Conservation (phyloP, 2,329 filamentous ascomycete genomes). For the Trichophyton benhamiae region DNA sequence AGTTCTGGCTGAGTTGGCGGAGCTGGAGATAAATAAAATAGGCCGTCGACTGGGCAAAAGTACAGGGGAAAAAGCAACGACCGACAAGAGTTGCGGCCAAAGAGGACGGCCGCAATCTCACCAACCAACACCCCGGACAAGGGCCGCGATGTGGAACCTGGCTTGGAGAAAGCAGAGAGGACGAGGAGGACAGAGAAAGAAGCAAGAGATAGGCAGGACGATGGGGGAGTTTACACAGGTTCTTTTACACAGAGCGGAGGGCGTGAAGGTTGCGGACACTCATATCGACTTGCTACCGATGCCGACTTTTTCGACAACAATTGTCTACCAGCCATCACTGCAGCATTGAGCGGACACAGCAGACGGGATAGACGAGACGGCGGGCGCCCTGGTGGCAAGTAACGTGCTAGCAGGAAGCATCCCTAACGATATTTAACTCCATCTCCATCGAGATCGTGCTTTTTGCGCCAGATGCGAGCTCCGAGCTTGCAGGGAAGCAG, state of each 20-base stretch:
- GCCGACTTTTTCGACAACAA: no score
- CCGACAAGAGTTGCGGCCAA: background rate
- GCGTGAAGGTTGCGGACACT: no score
- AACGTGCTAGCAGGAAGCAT: background rate
- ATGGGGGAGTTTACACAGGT: no score
- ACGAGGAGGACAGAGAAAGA: background rate
- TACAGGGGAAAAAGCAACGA: background rate
- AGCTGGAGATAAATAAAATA: background rate
- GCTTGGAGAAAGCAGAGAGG: background rate
- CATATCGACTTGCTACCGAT: no score
- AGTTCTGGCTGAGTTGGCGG: background rate
- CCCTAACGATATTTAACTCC: background rate
- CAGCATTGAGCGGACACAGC: no score
- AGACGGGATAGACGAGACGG: no score
- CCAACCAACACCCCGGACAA: background rate
- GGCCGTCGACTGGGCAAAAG: background rate
- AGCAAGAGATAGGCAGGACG: background rate
- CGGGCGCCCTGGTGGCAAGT: background rate
- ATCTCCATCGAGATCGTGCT: slow-evolving; percentile 1
- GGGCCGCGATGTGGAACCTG: background rate
- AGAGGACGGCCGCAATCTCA: background rate
- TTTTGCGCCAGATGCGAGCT: background rate
- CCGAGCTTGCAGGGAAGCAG: background rate
- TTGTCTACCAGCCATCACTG: no score
- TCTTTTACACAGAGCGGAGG: no score